These are phyloP conservation scores for Pyricularia sp. DNA, from an alignment of 2,329 filamentous ascomycete species.

Conservation along the genomic window DNA sequence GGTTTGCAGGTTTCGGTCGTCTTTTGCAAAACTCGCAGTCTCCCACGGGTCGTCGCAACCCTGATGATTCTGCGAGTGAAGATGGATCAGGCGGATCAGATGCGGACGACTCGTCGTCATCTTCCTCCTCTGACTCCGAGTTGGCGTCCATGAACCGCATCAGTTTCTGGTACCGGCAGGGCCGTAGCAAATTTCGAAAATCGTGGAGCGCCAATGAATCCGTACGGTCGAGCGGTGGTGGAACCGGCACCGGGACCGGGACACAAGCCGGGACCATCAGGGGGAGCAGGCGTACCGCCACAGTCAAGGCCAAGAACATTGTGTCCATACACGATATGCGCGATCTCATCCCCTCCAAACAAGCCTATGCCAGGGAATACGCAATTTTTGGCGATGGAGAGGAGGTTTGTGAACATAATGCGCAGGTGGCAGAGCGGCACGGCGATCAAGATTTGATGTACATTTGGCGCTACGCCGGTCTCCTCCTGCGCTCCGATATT, in stretches of 20 bases:
- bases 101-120: constrained; percentile 31
- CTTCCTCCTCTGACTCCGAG: constrained; percentile 46
- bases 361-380: constrained; percentile 65
- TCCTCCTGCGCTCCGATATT: constrained; percentile 66
- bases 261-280: constrained; percentile 43
- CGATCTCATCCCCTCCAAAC: constrained; percentile 63
- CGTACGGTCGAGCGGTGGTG: constrained; percentile 45
- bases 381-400: constrained; percentile 69
- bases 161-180: constrained; percentile 42
- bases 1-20: constrained; percentile 44
- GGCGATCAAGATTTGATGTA: constrained; percentile 61
- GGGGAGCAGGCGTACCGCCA: constrained; percentile 26
- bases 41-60: constrained; percentile 31
- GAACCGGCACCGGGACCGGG: constrained; percentile 45
- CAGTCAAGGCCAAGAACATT: constrained; percentile 49
- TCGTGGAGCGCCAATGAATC: constrained; percentile 45
- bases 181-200: constrained; percentile 33
- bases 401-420: constrained; percentile 77
- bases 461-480: constrained; percentile 69
- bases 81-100: constrained; percentile 36
- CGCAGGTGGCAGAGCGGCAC: constrained; percentile 57
- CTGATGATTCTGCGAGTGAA: constrained; percentile 38
- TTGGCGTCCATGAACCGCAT: constrained; percentile 49
- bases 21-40: constrained; percentile 36
- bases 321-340: constrained; percentile 62